Conservation (phyloP, 2,329 filamentous ascomycete species). For the Botrytis tulipae region DNA sequence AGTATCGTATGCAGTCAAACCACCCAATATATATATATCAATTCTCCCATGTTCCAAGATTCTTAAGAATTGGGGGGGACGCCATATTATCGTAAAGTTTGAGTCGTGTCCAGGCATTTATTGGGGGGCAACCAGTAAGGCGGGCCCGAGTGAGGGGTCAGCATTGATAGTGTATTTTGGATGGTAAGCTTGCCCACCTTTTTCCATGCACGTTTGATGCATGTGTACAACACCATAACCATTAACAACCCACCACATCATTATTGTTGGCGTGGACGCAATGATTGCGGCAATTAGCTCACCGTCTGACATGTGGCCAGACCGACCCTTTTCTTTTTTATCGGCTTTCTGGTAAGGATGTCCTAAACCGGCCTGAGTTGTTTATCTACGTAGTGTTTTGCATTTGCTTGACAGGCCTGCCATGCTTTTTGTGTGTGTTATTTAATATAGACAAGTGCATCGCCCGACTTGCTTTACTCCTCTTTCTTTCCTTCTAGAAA, state of each 20-base stretch:
- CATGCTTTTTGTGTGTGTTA: slow-evolving; percentile 7
- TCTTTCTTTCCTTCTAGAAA: slow-evolving; percentile 8
- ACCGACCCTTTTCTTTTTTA: slow-evolving; percentile 16
- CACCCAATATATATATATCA: neutral
- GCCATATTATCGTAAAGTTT: slow-evolving; percentile 13
- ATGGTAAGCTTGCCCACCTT: slow-evolving; percentile 21
- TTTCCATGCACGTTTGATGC: slow-evolving; percentile 20
- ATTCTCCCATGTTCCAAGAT: slow-evolving; percentile 20
- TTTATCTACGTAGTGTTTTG: slow-evolving; percentile 1
- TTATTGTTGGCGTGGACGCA: slow-evolving; percentile 20
- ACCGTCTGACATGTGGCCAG: slow-evolving; percentile 18
- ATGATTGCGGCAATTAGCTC: slow-evolving; percentile 12
- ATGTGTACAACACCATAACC: slow-evolving; percentile 22
- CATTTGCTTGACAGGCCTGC: slow-evolving; percentile 9
- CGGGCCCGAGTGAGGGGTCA: slow-evolving; percentile 15
- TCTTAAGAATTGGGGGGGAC: slow-evolving; percentile 4
- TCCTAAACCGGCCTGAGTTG: slow-evolving; percentile 13
- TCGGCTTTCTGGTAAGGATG: slow-evolving; percentile 9
- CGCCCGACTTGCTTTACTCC: neutral
- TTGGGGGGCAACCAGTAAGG: slow-evolving; percentile 15
- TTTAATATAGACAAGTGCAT: slow-evolving; percentile 14
- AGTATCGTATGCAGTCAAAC: slow-evolving; percentile 6
- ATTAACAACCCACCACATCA: slow-evolving; percentile 24
- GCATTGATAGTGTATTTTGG: slow-evolving; percentile 5
- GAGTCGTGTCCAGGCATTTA: slow-evolving; percentile 2